phyloP scores from a whole-genome alignment of 345 rosid species.

The Balakata baccata region DNA sequence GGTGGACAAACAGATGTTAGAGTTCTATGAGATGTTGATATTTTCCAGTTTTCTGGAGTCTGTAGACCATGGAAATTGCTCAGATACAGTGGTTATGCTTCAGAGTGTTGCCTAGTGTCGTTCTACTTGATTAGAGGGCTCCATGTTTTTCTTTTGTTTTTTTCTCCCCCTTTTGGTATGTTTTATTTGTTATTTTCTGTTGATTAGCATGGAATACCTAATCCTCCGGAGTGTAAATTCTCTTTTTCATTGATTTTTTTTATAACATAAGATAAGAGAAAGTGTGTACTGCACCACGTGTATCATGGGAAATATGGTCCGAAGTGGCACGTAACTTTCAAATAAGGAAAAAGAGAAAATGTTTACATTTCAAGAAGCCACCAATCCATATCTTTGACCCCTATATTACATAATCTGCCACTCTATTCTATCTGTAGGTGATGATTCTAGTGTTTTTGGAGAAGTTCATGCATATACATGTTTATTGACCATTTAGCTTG shows the following conservation, averaged over 20 bases:
- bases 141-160: not conserved
- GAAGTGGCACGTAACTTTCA: too few species aligned
- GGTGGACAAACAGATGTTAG: not conserved
- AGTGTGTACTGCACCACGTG: not conserved
- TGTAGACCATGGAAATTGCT: not conserved
- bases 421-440: not conserved
- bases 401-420: not conserved
- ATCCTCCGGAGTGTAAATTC: not conserved
- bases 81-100: not conserved
- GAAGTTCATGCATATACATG: not conserved
- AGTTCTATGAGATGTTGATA: not conserved
- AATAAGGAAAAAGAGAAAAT: too few species aligned
- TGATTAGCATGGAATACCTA: not conserved
- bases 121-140: not conserved
- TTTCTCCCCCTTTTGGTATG: not conserved
- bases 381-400: too few species aligned
- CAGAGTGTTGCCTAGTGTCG: not conserved
- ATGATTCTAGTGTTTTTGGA: not conserved
- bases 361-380: not conserved
- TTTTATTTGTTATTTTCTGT: not conserved
- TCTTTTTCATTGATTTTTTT: not conserved
- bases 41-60: not conserved
- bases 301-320: too few species aligned
- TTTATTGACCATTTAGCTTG: constrained; percentile 1
- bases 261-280: not conserved